Evolutionary conservation across 1,284 basidiomycete species (phyloP), one percentile per base, ranked within the genome.

Genomic region (Ceratobasidium sp.): DNA sequence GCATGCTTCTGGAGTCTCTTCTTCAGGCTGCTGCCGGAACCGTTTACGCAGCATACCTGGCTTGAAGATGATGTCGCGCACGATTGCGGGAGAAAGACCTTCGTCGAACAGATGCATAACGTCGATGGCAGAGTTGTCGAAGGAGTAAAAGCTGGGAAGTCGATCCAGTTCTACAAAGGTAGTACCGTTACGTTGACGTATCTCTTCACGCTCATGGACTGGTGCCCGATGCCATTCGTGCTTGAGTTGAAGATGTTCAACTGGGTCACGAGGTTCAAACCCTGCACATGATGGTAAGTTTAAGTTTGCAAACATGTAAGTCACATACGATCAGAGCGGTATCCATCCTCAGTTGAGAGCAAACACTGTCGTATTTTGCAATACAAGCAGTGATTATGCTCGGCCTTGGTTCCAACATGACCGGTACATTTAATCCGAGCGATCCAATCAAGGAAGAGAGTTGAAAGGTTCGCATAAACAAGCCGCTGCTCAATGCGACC

Each of bases 301-400:
- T 4, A 33, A 33, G 33, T 33, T 33, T 33, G 33, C 33, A n/a
- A n/a, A n/a, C n/a, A n/a, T n/a, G n/a, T 33, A 33, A 33, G 33
- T 4, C 33, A 56, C 54, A n/a, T n/a, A 56, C 26, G 20, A 23
- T 33, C 17, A 62, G 59, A 42, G 13, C 13, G 20, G 52, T 68
- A 68, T 17, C 66, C 66, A 7, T 28, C 46, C 66, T 12, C 7
- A 20, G 20, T 20, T 5, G 67, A 69, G 7, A 69, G 50, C 2
- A 4, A 20, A 23, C 67, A 69, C 15, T 52, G 50, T 26, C 67
- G 67, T 17, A 69, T 52, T 3, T 69, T 54, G 46, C 67, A 69
- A 38, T 69, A 69, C 17, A 56, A 23, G 67, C 67, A 69, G 46
- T 69, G 67, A 17, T 69, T 56, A 9, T 69, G 48, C 50, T 69